Evolutionary conservation across 345 rosid species (phyloP).

Genomic region (Murraya koenigii): DNA sequence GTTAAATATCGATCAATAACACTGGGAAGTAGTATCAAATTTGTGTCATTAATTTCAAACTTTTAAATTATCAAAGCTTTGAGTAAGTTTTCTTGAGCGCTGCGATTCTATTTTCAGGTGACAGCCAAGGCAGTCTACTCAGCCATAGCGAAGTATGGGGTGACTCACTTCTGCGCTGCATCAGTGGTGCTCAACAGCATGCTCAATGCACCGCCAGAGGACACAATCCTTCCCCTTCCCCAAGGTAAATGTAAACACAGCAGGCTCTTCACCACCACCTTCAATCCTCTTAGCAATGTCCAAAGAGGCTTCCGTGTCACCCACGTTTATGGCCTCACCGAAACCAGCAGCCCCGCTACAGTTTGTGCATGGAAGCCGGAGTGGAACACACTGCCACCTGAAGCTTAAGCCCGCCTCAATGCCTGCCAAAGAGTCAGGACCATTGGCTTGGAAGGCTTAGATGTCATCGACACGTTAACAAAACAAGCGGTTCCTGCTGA

Average conservation of each 20-base stretch:
- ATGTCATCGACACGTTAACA: constrained; percentile 56
- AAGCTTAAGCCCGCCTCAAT: constrained; percentile 69
- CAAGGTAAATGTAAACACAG: constrained; percentile 80
- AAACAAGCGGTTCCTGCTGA: constrained; percentile 76
- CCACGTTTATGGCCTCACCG: constrained; percentile 90
- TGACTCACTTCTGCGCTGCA: constrained; percentile 88
- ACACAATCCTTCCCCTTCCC: constrained; percentile 79
- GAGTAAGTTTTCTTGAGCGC: too few species aligned
- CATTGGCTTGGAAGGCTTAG: constrained; percentile 63
- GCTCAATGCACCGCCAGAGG: constrained; percentile 69
- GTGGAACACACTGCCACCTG: constrained; percentile 78
- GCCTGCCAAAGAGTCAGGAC: constrained; percentile 91
- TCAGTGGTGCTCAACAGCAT: constrained; percentile 86
- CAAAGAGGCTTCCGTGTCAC: constrained; percentile 75
- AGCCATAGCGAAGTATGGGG: constrained; percentile 65
- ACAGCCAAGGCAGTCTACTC: constrained; percentile 79
- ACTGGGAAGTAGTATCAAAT: too few species aligned
- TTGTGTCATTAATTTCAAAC: too few species aligned
- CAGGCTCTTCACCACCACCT: constrained; percentile 92
- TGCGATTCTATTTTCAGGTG: constrained; percentile 38
- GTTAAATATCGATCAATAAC: too few species aligned
- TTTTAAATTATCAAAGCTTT: too few species aligned
- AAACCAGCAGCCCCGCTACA: constrained; percentile 82
- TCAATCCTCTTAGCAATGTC: constrained; percentile 69
- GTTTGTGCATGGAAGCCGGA: constrained; percentile 91